phyloP scores from a whole-genome alignment of 2,329 filamentous ascomycete genomes.

The Cladosporium sp. region DNA sequence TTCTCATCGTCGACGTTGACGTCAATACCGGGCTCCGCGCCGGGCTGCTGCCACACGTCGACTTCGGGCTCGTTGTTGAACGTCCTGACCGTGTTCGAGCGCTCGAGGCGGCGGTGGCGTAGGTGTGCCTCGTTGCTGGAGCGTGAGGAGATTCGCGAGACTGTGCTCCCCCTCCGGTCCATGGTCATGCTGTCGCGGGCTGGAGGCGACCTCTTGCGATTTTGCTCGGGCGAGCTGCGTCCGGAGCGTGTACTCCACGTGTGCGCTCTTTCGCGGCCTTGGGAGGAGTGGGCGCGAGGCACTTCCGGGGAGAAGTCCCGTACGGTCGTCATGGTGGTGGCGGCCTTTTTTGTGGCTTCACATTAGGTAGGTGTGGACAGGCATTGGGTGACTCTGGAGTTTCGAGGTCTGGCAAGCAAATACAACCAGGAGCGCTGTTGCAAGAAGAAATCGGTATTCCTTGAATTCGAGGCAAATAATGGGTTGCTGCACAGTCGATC shows the following conservation, averaged over 20 bases:
- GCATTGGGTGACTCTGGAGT: too few relatives aligned
- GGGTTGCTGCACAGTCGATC: too few relatives aligned
- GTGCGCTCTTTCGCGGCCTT: not conserved
- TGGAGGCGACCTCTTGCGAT: conserved; percentile 1
- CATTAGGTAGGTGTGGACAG: too few relatives aligned
- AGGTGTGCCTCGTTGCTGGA: conserved; percentile 4
- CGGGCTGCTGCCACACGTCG: conserved; percentile 41
- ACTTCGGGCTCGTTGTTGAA: conserved; percentile 31
- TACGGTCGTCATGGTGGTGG: conserved; percentile 7
- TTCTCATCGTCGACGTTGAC: conserved; percentile 38
- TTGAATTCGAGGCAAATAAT: too few relatives aligned
- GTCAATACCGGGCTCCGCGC: conserved; percentile 49
- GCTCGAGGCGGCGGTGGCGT: conserved; percentile 15
- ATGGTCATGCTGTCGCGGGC: conserved; percentile 3
- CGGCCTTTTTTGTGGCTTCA: too few relatives aligned
- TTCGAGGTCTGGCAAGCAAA: too few relatives aligned
- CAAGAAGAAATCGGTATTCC: too few relatives aligned
- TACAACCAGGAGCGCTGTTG: too few relatives aligned
- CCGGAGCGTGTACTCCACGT: not conserved
- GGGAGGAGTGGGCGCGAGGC: not conserved
- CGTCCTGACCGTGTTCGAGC: conserved; percentile 44
- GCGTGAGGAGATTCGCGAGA: conserved; percentile 1
- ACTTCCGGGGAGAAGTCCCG: conserved; percentile 9
- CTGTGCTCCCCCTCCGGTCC: conserved; percentile 11
- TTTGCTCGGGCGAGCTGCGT: conserved; percentile 2